Conservation (phyloP, 106 monocot genomes). For the Apostasia shenzhenica region DNA sequence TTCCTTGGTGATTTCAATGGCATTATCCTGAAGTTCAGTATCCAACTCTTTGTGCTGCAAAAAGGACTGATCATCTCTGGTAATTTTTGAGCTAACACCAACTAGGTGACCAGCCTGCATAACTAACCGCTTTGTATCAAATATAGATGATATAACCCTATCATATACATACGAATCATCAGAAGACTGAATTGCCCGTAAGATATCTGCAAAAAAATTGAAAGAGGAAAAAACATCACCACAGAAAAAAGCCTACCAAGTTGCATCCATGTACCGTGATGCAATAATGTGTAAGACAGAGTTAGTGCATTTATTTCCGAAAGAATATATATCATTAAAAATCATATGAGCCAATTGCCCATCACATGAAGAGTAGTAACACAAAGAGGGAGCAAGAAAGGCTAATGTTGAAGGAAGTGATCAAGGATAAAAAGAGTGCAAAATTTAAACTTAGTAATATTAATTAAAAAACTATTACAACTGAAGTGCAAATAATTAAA, state of each 20-base stretch:
- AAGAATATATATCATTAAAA: no score
- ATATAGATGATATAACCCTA: conserved; percentile 80
- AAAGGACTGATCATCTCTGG: conserved; percentile 31
- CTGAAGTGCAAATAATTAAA: no score
- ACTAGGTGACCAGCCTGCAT: conserved; percentile 37
- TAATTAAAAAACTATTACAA: no score
- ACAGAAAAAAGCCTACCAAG: neutral
- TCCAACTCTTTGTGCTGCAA: conserved; percentile 29
- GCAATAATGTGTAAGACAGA: no score
- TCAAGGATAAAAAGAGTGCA: no score
- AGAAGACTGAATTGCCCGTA: conserved; percentile 73
- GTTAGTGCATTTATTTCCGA: no score
- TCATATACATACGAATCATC: conserved; percentile 95
- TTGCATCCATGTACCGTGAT: no score
- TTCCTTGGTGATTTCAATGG: conserved; percentile 61
- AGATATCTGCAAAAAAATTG: conserved; percentile 53
- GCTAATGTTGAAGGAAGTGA: no score
- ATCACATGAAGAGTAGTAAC: neutral
- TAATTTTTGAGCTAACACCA: conserved; percentile 26
- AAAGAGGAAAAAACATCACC: neutral
- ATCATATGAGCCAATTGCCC: neutral
- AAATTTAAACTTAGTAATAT: no score
- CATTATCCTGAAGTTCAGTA: conserved; percentile 56
- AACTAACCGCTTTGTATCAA: conserved; percentile 68
- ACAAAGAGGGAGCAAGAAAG: no score